A percentile compares a stretch with the other conserved stretches of the same genome.
Evolutionary conservation across 2,329 filamentous ascomycete genomes (phyloP).

Genomic region (Stemphylium lycopersici): DNA sequence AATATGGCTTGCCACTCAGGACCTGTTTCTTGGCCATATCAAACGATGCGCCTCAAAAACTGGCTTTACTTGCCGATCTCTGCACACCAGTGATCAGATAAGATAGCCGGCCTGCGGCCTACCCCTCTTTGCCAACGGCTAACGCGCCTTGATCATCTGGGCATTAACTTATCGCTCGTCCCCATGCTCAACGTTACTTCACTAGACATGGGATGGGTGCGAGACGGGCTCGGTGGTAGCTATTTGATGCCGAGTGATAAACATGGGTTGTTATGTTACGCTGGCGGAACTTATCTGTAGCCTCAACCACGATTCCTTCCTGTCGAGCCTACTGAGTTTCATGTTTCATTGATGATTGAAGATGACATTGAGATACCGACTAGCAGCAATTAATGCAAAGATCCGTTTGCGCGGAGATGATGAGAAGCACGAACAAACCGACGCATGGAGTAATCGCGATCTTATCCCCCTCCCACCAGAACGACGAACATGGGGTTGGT

Average conservation of each 20-base stretch:
- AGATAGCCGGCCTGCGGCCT: not conserved
- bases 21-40: no score
- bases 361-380: slow-evolving; percentile 16
- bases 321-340: not conserved
- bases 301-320: not conserved
- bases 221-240: not conserved
- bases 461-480: slow-evolving; percentile 47
- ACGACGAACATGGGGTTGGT: slow-evolving; percentile 51
- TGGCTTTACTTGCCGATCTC: no score
- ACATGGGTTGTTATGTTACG: not conserved
- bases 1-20: no score
- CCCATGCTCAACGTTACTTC: not conserved
- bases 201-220: not conserved
- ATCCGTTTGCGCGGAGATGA: slow-evolving; percentile 50
- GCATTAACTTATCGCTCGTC: not conserved
- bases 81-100: slow-evolving; percentile 7
- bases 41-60: no score
- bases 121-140: slow-evolving; percentile 8
- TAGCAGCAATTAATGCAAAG: slow-evolving; percentile 39
- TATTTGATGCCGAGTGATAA: not conserved
- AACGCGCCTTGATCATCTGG: not conserved
- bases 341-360: not conserved
- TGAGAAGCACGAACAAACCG: slow-evolving; percentile 54
- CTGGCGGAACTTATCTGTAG: not conserved
- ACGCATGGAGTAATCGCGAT: slow-evolving; percentile 50